Percentiles rank a stretch among this genome's conserved stretches.
These are phyloP conservation scores for Globisporangium echinulatum DNA, from an alignment of 352 stramenopile species.

Conservation along the genomic window DNA sequence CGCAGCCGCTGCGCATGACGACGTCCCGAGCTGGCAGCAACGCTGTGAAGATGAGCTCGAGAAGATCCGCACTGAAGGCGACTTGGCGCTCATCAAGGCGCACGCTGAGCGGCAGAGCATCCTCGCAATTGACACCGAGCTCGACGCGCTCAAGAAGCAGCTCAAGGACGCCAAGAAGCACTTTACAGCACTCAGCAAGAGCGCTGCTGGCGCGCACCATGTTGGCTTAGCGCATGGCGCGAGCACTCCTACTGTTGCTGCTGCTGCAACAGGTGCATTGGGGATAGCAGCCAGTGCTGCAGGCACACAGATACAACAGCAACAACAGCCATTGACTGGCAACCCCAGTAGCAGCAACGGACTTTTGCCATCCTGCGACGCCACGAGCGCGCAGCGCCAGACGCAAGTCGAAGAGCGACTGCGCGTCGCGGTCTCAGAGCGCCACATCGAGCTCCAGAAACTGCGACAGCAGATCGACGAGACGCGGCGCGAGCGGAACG, in stretches of 20 bases:
- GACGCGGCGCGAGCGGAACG: slow-evolving; percentile 29
- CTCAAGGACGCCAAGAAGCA: slow-evolving; percentile 85
- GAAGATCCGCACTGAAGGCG: slow-evolving; percentile 72
- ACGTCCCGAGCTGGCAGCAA: slow-evolving; percentile 4
- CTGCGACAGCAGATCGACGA: slow-evolving; percentile 41
- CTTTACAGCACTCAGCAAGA: slow-evolving; percentile 23
- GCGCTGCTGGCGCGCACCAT: not conserved
- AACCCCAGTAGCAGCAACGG: not conserved
- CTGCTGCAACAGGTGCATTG: not conserved
- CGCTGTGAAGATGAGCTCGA: slow-evolving; percentile 80
- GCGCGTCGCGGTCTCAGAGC: slow-evolving; percentile 32
- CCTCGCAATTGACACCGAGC: slow-evolving; percentile 67
- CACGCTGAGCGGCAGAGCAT: slow-evolving; percentile 90
- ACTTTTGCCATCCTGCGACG: not conserved
- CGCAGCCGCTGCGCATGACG: not conserved
- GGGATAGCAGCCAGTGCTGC: not conserved
- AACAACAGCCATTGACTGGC: not conserved
- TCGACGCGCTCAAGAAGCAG: slow-evolving; percentile 80
- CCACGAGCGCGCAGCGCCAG: slow-evolving; percentile 18
- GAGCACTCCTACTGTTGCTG: not conserved
- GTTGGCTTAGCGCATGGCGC: not conserved
- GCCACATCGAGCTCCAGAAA: slow-evolving; percentile 48
- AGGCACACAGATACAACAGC: not conserved
- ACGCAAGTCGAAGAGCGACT: slow-evolving; percentile 80
- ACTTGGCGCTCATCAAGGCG: slow-evolving; percentile 52